A percentile compares a stretch with the other conserved stretches of the same genome.
Conservation (phyloP, 371 early-diverging fungal species). For the Rhizomucor pusillus region DNA sequence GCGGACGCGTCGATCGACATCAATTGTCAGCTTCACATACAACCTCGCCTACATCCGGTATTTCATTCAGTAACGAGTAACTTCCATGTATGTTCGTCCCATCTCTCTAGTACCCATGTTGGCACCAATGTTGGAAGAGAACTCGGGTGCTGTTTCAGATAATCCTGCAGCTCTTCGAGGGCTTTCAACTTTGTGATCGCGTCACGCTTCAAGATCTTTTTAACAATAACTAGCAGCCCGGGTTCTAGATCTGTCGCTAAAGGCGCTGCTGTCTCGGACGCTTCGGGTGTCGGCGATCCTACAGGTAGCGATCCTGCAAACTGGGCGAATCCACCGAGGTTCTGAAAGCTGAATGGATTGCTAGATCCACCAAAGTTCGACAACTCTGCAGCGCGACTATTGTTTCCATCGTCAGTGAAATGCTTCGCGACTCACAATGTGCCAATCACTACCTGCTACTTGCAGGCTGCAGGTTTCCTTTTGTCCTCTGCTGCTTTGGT, state of each 20-base stretch:
- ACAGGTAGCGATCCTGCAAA: conserved; percentile 42
- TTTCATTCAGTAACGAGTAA: too few species aligned
- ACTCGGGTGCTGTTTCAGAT: conserved; percentile 41
- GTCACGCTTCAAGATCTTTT: conserved; percentile 64
- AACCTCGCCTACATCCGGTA: conserved; percentile 32
- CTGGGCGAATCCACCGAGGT: conserved; percentile 68
- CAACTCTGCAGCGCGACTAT: conserved; percentile 73
- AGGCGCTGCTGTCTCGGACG: conserved; percentile 20
- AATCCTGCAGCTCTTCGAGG: conserved; percentile 61
- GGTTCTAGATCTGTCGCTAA: conserved; percentile 35
- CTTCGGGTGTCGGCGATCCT: conserved; percentile 14
- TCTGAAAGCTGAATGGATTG: conserved; percentile 38
- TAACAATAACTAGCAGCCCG: conserved; percentile 61
- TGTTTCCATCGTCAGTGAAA: too few species aligned
- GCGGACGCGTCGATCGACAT: conserved; percentile 65
- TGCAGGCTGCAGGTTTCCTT: conserved; percentile 70
- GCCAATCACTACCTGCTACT: conserved; percentile 63
- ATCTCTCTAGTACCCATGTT: conserved; percentile 27
- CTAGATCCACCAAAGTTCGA: conserved; percentile 34
- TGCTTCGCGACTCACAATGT: too few species aligned
- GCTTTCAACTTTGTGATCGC: conserved; percentile 67
- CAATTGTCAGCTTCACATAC: conserved; percentile 57
- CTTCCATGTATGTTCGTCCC: neutral
- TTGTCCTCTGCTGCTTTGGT: conserved; percentile 55
- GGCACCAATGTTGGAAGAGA: conserved; percentile 25